phyloP scores from a whole-genome alignment of 257 asterid genomes.

The Solanum arcanum region DNA sequence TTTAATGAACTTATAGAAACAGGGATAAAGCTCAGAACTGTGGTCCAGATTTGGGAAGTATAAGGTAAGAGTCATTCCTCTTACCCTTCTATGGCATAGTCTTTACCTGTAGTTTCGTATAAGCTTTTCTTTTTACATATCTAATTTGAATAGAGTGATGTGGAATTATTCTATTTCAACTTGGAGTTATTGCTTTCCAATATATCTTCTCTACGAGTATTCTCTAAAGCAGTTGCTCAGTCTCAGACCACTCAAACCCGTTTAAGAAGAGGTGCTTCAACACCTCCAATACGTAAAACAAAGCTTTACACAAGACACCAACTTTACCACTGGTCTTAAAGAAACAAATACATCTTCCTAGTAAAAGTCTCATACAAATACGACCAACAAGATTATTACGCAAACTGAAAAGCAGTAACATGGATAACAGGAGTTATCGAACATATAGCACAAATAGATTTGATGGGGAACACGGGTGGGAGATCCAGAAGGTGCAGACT shows the following conservation, averaged over 20 bases:
- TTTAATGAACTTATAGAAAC: not conserved
- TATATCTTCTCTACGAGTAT: not conserved
- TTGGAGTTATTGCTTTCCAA: not conserved
- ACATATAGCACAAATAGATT: not conserved
- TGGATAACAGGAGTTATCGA: not conserved
- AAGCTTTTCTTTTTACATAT: not conserved
- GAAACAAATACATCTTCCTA: not conserved
- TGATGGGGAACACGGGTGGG: not conserved
- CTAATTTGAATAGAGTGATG: not conserved
- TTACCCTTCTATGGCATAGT: not conserved
- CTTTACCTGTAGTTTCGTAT: not conserved
- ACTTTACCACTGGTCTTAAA: not conserved
- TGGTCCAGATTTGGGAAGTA: not conserved
- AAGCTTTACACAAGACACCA: not conserved
- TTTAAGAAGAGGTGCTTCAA: not conserved
- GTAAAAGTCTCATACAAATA: not conserved
- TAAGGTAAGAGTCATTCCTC: not conserved
- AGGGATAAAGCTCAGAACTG: not conserved
- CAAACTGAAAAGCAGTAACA: not conserved
- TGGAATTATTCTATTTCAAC: not conserved
- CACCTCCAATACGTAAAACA: not conserved
- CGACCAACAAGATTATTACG: not conserved
- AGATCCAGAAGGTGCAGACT: slow-evolving; percentile 20
- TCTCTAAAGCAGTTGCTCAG: not conserved
- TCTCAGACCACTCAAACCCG: not conserved